Base-by-base conservation (phyloP, 768 basidiomycete species). In the Boletus rubescentipes region DNA sequence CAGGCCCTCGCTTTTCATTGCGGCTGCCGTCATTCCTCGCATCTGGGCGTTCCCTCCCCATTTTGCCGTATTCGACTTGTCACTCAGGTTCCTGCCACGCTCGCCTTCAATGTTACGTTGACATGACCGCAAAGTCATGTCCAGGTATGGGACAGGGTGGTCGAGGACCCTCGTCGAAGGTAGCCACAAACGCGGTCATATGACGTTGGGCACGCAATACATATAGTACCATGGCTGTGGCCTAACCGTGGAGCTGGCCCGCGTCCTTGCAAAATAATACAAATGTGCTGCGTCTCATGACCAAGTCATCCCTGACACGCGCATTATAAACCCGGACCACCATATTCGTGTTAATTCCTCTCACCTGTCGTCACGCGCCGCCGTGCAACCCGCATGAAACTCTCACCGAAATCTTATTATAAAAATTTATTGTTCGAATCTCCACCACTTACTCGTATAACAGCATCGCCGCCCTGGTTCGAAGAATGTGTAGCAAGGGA, bases 1-100 rank as follows among this genome's bases (percentile, higher is more conserved):
- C 63, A 55, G 38, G 16, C 26, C 14, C 43, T 43, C 32, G 42
- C 29, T 39, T 42, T 41, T 49, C 40, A 38, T 56, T 37, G 59
- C 26, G 26, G 40, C 23, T 64, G 60, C 63, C 57, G 63, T 65
- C 47, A 61, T 48, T n/a, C 48, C 41, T 47, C 20, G 21, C 36
- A 32, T 26, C 29, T 32, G n/a, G 20, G 31, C 18, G 8, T 46
- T 61, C 37, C 26, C 21, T 37, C 36, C 45, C 51, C 58, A 51
- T 54, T 20, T 61, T 53, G 32, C 59, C 41, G 48, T 34, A 51
- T 64, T 49, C 39, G 50, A 49, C 47, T 47, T 46, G 32, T 42
- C 49, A 42, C 39, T 55, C 6, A 26, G 26, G 26, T 26, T 26
- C 38, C 53, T 48, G 42, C 39, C 49, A 47, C 29, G 38, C 50